These are phyloP conservation scores for Cryptomeria japonica DNA, from an alignment of 75 land plant species.

Conservation along the genomic window DNA sequence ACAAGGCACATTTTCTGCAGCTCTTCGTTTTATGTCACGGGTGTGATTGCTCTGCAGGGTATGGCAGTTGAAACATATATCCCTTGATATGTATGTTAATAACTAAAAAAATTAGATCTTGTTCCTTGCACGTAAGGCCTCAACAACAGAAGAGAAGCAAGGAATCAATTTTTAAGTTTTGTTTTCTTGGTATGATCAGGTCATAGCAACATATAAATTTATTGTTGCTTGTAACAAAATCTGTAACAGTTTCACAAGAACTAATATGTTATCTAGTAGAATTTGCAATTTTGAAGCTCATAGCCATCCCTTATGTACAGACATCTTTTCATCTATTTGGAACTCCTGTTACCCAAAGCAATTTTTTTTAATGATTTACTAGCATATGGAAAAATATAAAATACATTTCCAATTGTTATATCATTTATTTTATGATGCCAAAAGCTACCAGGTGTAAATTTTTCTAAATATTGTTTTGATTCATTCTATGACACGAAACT, in stretches of 20 bases:
- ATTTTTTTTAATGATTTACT: neutral
- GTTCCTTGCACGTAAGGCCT: neutral
- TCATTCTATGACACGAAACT: too few species aligned
- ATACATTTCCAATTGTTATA: neutral
- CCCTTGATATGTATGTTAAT: neutral
- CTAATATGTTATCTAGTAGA: neutral
- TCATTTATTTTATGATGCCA: neutral
- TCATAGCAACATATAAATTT: neutral
- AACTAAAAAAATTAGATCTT: neutral
- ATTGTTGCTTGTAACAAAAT: conserved; percentile 3
- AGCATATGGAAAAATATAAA: neutral
- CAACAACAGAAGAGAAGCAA: neutral
- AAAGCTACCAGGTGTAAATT: neutral
- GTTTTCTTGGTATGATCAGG: neutral
- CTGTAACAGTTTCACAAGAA: neutral
- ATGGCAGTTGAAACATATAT: neutral
- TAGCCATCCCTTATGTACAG: neutral
- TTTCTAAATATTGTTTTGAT: too few species aligned
- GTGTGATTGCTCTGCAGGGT: neutral
- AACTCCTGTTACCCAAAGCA: neutral
- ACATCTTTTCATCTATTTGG: neutral
- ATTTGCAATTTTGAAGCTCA: neutral
- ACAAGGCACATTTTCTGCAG: neutral
- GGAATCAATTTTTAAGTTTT: neutral
- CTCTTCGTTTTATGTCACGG: neutral